Conservation (phyloP, 768 basidiomycete genomes). For the Agaricus bisporus region DNA sequence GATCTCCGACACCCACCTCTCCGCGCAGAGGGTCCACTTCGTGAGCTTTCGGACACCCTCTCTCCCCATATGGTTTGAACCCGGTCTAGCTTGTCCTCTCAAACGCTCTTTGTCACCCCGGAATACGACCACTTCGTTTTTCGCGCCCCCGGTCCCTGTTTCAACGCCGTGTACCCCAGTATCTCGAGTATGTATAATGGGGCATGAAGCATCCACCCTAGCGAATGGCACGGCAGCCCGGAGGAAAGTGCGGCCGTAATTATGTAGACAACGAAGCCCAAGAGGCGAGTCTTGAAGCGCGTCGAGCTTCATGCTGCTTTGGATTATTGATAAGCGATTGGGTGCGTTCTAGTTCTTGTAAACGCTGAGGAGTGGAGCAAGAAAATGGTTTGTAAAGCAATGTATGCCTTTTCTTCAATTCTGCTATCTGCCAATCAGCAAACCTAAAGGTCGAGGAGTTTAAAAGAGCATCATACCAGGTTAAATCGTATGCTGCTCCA, state of each 20-base stretch:
- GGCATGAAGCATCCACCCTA: constrained; percentile 69
- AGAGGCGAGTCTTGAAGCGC: constrained; percentile 34
- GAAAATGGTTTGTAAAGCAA: constrained; percentile 60
- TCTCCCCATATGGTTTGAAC: neutral
- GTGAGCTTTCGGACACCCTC: neutral
- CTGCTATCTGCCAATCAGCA: too few species aligned
- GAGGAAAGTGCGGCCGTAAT: constrained; percentile 75
- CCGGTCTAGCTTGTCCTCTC: neutral
- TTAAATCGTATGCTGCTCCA: constrained; percentile 75
- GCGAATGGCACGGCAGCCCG: constrained; percentile 62
- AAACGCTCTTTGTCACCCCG: neutral
- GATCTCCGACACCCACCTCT: neutral
- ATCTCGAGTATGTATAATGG: constrained; percentile 44
- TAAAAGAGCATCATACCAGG: constrained; percentile 43
- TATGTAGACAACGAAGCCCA: constrained; percentile 76
- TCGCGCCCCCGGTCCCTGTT: too few species aligned
- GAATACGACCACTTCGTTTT: too few species aligned
- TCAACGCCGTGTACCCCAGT: neutral
- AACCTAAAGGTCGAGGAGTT: neutral
- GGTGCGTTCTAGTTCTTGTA: constrained; percentile 29
- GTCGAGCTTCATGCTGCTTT: constrained; percentile 44
- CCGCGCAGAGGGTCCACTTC: neutral
- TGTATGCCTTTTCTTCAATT: constrained; percentile 51
- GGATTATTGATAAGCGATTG: constrained; percentile 35
- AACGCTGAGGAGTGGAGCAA: constrained; percentile 26